Evolutionary conservation across 345 rosid species (phyloP).

Genomic region (Luvunga scandens): DNA sequence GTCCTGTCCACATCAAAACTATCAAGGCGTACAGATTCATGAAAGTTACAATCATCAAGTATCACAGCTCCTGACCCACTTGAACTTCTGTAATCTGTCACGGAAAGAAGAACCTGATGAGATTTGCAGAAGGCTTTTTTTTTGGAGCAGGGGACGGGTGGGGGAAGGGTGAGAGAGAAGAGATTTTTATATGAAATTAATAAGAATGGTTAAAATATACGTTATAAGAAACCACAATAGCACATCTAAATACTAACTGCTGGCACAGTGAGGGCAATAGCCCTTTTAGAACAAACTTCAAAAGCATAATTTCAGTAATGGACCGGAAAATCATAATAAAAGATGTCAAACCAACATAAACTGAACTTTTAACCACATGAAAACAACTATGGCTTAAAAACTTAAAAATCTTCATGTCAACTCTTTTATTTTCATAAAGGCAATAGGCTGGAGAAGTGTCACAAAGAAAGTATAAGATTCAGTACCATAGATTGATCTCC

Average conservation of each 20-base stretch:
- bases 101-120: slow-evolving; percentile 18
- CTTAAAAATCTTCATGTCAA: not conserved
- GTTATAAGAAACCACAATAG: not conserved
- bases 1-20: slow-evolving; percentile 88
- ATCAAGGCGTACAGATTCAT: slow-evolving; percentile 96
- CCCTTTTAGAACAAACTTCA: not conserved
- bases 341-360: not conserved
- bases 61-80: slow-evolving; percentile 75
- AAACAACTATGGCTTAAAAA: not conserved
- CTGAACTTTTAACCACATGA: not conserved
- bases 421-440: not conserved
- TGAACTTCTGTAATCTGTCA: slow-evolving; percentile 84
- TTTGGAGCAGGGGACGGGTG: not conserved
- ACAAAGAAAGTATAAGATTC: slow-evolving; percentile 12
- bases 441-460: slow-evolving; percentile 5
- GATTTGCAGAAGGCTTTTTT: not conserved
- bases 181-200: slow-evolving; percentile 2
- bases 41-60: slow-evolving; percentile 98
- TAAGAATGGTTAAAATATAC: not conserved
- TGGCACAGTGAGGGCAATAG: not conserved
- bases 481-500: slow-evolving; percentile 79
- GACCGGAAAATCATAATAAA: not conserved
- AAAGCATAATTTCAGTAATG: not conserved
- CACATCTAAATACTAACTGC: not conserved
- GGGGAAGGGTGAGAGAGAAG: not conserved